Evolutionary conservation across 257 asterid species (phyloP), one percentile per base, ranked within the genome.

Genomic region (Rehmannia glutinosa): DNA sequence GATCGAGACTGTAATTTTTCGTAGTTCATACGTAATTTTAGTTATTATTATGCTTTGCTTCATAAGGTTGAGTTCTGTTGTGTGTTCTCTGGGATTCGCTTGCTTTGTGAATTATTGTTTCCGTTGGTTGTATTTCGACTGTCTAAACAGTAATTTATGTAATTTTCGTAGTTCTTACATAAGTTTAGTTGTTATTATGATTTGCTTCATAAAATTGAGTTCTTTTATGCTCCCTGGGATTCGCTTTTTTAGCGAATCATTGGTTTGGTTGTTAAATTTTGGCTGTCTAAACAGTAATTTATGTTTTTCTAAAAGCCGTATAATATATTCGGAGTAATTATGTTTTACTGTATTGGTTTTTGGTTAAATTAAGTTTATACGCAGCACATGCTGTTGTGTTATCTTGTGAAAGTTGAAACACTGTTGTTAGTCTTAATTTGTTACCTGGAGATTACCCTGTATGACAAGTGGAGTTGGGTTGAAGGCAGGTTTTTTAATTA

Each of bases 41-140:
- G 32, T 69, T 33, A 35, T 51, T 3, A 4, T 17, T 47, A 28
- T 33, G 50, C 11, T 30, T 46, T 30, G 28, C 46, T 33, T 45
- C 6, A n/a, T 36, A 17, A 23, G 58, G 16, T 73, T 66, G 43
- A 36, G 66, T 10, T 59, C 10, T 15, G 43, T 20, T 58, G 3
- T 6, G n/a, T n/a, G 8, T 11, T 28, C 7, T 15, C 43, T 5
- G 32, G 62, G 35, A 68, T 23, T 46, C n/a, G 25, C 1, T 15
- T 41, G 12, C 25, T 32, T 13, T 35, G 51, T 53, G 57, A 71
- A 54, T 32, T 60, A 25, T 55, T 68, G 43, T 30, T 64, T 32
- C n/a, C 6, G 46, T 12, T 53, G 15, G 5, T 33, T 62, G 8
- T 23, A 6, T 42, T 41, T 33, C 4, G 25, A 8, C 55, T 35